phyloP scores from a whole-genome alignment of 1,284 basidiomycete species.

The Schizophyllum commune region DNA sequence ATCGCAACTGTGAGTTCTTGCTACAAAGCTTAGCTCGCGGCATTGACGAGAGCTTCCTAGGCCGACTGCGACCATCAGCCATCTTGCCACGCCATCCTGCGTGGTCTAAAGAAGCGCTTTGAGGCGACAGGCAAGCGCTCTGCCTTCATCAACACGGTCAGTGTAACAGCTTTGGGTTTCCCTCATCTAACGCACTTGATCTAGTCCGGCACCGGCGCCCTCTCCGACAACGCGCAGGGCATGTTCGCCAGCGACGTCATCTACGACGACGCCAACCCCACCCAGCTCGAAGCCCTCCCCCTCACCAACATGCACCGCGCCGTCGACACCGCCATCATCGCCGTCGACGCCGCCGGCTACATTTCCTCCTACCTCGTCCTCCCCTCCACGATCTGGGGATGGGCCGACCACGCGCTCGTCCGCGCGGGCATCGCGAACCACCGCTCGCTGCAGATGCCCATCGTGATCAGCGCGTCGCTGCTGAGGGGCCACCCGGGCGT shows the following conservation, averaged over 20 bases:
- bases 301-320: constrained; percentile 26
- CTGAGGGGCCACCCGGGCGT: constrained; percentile 33
- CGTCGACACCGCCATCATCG: constrained; percentile 29
- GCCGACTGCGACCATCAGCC: constrained; percentile 33
- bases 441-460: constrained; percentile 35
- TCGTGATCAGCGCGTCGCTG: constrained; percentile 26
- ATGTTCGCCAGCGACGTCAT: constrained; percentile 21
- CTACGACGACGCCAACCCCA: constrained; percentile 29
- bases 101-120: constrained; percentile 35
- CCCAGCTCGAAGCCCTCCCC: constrained; percentile 29
- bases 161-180: constrained; percentile 10
- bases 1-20: constrained; percentile 21
- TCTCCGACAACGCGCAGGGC: constrained; percentile 29
- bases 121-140: constrained; percentile 32
- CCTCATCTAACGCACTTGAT: neutral
- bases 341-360: constrained; percentile 35
- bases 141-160: constrained; percentile 45
- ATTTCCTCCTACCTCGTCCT: constrained; percentile 35
- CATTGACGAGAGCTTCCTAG: constrained; percentile 15
- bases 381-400: constrained; percentile 38
- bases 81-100: constrained; percentile 34
- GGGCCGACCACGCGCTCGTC: constrained; percentile 31
- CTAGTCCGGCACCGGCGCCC: constrained; percentile 22
- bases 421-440: constrained; percentile 34
- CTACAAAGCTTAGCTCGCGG: neutral